These are phyloP conservation scores for Talaromyces thailandensis DNA, from an alignment of 495 filamentous ascomycete species.

Conservation along the genomic window DNA sequence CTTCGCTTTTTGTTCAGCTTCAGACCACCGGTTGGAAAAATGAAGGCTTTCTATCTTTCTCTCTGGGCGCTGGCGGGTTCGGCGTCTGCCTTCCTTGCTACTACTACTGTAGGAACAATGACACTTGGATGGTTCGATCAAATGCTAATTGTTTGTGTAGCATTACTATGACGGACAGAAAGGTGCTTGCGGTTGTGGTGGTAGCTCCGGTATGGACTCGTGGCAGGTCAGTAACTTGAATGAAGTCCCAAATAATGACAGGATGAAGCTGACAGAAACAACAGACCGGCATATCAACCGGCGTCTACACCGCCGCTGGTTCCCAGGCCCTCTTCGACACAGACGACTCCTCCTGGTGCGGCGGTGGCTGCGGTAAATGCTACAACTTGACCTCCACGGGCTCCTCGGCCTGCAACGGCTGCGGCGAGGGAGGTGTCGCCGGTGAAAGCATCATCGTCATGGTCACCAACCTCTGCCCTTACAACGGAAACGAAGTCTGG, in stretches of 20 bases:
- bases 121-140: neutral
- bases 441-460: conserved; percentile 30
- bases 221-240: conserved; percentile 16
- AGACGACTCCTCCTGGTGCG: conserved; percentile 23
- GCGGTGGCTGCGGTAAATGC: conserved; percentile 29
- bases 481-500: conserved; percentile 30
- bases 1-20: neutral
- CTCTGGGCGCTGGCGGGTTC: conserved; percentile 5
- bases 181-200: conserved; percentile 27
- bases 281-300: conserved; percentile 5
- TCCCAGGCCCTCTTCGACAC: conserved; percentile 23
- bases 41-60: conserved; percentile 3
- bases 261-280: neutral
- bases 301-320: conserved; percentile 22
- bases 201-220: conserved; percentile 10
- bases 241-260: neutral
- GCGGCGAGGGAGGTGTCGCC: conserved; percentile 22
- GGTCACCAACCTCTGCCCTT: conserved; percentile 32
- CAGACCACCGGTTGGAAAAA: neutral
- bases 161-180: conserved; percentile 24
- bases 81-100: conserved; percentile 7
- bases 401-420: conserved; percentile 16
- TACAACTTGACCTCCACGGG: conserved; percentile 31
- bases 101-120: conserved; percentile 8
- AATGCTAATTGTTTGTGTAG: conserved; percentile 9